Evolutionary conservation across 352 stramenopile genomes (phyloP), one percentile per base, ranked within the genome.

Genomic region (Globisporangium rhizosaccharum): DNA sequence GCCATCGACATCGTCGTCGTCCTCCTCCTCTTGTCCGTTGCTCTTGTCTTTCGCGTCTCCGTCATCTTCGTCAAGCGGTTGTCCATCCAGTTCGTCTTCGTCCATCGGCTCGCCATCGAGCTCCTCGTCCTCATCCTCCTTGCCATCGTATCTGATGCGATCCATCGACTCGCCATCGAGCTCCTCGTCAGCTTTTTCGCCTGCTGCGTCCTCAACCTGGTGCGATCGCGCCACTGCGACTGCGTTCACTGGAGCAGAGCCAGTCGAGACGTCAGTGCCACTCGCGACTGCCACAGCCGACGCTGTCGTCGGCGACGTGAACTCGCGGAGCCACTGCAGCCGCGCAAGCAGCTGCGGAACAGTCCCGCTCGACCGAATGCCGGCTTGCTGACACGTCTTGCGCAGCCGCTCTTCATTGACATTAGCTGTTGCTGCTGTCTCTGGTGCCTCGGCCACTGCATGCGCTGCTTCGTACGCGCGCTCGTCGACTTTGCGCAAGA

Each of bases 401-500:
- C 79, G 76, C 49, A 93, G 53, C 28, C 71, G 74, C 26, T 88
- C 80, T 56, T 86, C 62, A 45, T 86, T 69, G 7, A 63, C 33
- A 45, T 70, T 61, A n/a, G 44, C 57, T 11, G 70, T 65, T 8
- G 39, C 41, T 15, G 28, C 28, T 33, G 28, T 33, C 28, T 49
- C 53, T 10, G 30, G 7, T n/a, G 17, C 18, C 10, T 28, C 37
- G 3, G 61, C 47, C 17, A n/a, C 36, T 8, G 8, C 9, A 23
- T 59, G 45, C 39, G 26, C n/a, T 2, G 50, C 18, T 2, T 56
- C 15, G 42, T 85, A 82, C 30, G 80, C 77, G 8, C 70, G 56
- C 55, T 90, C 80, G 25, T 89, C 81, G n/a, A 77, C 23, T 62
- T 90, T 92, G 28, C 77, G 62, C 52, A 93, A 28, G 30, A 93